Conservation (phyloP, 192 early-diverging fungal genomes). For the Pilobolus umbonatus region DNA sequence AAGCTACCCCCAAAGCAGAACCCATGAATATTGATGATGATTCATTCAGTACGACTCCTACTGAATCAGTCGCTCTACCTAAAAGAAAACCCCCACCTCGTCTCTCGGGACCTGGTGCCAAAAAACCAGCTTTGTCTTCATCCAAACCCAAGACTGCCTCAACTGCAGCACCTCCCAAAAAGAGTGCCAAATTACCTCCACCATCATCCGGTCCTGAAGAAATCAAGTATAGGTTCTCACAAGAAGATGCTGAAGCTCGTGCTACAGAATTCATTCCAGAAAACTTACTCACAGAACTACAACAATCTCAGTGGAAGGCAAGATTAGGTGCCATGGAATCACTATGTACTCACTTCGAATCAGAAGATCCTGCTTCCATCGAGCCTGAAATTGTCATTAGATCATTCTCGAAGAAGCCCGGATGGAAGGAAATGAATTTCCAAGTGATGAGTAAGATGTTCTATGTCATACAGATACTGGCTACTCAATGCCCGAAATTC, state of each 20-base stretch:
- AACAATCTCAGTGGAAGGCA: slow-evolving; percentile 81
- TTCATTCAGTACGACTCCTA: background rate
- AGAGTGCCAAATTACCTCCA: slow-evolving; percentile 35
- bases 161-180: slow-evolving; percentile 29
- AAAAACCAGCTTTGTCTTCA: slow-evolving; percentile 33
- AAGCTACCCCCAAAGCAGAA: slow-evolving; percentile 19
- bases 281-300: slow-evolving; percentile 55
- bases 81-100: slow-evolving; percentile 31
- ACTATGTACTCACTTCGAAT: slow-evolving; percentile 62
- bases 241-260: slow-evolving; percentile 65
- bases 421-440: slow-evolving; percentile 98
- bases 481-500: slow-evolving; percentile 59
- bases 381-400: slow-evolving; percentile 83
- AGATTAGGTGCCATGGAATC: slow-evolving; percentile 80
- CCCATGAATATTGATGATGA: slow-evolving; percentile 32
- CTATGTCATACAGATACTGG: slow-evolving; percentile 68
- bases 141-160: slow-evolving; percentile 25
- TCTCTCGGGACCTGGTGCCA: slow-evolving; percentile 32
- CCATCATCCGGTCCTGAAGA: slow-evolving; percentile 52
- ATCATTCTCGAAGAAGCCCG: slow-evolving; percentile 76
- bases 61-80: slow-evolving; percentile 29
- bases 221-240: slow-evolving; percentile 64
- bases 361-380: slow-evolving; percentile 40
- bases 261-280: slow-evolving; percentile 60
- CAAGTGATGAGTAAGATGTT: slow-evolving; percentile 78